A percentile compares a stretch with the other conserved stretches of the same genome.
These are phyloP conservation scores for Ormosia emarginata DNA, from an alignment of 306 rosid genomes.

Conservation along the genomic window DNA sequence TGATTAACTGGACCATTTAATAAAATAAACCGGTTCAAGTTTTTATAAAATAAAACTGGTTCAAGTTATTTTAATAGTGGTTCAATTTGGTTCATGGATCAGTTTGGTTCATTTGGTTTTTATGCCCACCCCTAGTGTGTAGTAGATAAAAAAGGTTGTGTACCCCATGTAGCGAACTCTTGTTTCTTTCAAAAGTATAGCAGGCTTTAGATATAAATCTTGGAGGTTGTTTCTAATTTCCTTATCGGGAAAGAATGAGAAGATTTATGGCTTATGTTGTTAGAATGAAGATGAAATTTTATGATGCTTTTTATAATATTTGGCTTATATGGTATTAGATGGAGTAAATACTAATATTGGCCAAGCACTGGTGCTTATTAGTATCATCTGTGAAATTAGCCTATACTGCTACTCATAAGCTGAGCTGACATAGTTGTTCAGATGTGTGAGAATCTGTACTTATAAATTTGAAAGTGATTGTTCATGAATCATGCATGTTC, in stretches of 20 bases:
- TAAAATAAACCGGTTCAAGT: too few relatives aligned
- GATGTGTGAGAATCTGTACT: not conserved
- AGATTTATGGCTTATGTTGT: constrained; percentile 7
- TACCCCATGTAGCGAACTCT: not conserved
- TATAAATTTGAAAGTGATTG: not conserved
- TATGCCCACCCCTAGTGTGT: too few relatives aligned
- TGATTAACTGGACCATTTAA: too few relatives aligned
- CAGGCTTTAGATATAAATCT: not conserved
- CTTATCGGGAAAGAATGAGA: not conserved
- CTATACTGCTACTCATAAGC: not conserved
- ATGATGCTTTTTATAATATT: not conserved
- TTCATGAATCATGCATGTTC: not conserved
- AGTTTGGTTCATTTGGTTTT: too few relatives aligned
- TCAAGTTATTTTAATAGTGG: too few relatives aligned
- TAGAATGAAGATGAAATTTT: not conserved
- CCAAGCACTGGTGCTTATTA: not conserved
- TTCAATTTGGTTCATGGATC: too few relatives aligned
- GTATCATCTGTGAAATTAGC: not conserved
- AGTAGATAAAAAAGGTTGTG: not conserved
- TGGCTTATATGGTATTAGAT: not conserved
- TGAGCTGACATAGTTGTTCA: not conserved
- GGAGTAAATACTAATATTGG: not conserved
- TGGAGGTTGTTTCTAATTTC: not conserved
- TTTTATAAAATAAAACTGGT: too few relatives aligned
- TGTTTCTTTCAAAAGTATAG: not conserved